Base-by-base conservation (phyloP, 2,329 filamentous ascomycete species). In the Ascochyta pisi region DNA sequence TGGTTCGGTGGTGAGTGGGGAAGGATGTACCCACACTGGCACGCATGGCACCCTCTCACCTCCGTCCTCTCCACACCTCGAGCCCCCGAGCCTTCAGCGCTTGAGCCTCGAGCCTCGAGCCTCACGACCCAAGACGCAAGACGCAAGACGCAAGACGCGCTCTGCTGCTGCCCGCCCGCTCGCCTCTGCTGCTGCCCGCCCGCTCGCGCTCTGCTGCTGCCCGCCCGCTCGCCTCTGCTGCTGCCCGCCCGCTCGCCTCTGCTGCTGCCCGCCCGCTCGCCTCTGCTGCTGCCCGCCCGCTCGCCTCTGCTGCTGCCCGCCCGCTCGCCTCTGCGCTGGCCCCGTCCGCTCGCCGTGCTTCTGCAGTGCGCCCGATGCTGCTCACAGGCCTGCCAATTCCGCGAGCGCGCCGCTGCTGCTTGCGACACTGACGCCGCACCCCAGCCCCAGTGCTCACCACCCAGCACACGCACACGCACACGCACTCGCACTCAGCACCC, bases 381-480 rank as follows among this genome's bases (percentile, higher is more conserved):
- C 68, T 66, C 67, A 54, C 37, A 54, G 58, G 57, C 61, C 64
- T 57, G 60, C 62, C 58, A 41, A 51, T 54, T 61, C 62, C 68
- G 64, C 65, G 68, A 62, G 69, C 63, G 70, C 44, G 51, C 51
- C 65, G 68, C 67, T 71, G 68, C 67, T 71, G 62, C 60, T 61
- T 67, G 68, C 67, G 67, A 70, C 69, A 65, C 67, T 69, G 69
- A 70, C 66, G 63, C 69, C 56, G 54, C 58, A 42, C 58, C 35
- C 31, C 31, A n/a, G 8, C 31, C 40, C 46, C 50, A 44, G 50
- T 65, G 54, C 62, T 59, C 54, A 40, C 26, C 54, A 22, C 37
- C 41, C 55, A 19, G 26, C 35, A 34, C 19, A 19, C 19, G 19
- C 19, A 19, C 19, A 19, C 19, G 19, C 19, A 19, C 19, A 19